phyloP scores from a whole-genome alignment of 2,329 filamentous ascomycete species.

The Ophiostoma pallidulum region DNA sequence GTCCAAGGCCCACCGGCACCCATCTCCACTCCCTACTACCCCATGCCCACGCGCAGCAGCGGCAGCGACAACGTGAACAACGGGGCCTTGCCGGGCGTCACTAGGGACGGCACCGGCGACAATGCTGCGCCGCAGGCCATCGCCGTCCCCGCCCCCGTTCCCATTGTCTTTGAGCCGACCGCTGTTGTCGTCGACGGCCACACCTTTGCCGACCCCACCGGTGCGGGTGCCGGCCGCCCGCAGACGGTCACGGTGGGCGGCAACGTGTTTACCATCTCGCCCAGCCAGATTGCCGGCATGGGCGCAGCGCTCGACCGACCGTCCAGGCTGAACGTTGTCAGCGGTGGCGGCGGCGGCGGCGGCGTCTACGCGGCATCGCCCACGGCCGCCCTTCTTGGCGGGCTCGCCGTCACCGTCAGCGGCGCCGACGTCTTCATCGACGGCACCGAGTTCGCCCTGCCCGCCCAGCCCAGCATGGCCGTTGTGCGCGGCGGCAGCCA shows the following conservation, averaged over 20 bases:
- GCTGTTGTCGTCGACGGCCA: conserved; percentile 42
- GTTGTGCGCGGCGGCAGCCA: conserved; percentile 26
- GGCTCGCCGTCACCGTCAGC: conserved; percentile 32
- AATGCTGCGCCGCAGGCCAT: no score
- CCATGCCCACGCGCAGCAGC: no score
- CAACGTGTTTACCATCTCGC: conserved; percentile 37
- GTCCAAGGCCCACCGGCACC: background rate
- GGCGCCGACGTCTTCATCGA: conserved; percentile 33
- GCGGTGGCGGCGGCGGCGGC: conserved; percentile 19
- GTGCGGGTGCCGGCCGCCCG: conserved; percentile 12
- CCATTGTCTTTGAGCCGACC: conserved; percentile 34
- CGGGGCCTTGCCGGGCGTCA: no score
- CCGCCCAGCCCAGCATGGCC: conserved; percentile 27
- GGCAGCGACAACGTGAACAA: no score
- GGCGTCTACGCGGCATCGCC: conserved; percentile 25
- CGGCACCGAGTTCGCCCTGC: conserved; percentile 34
- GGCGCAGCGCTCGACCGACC: conserved; percentile 37
- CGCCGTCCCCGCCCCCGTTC: no score
- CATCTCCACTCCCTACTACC: background rate
- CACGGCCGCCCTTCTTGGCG: conserved; percentile 30
- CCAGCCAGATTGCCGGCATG: conserved; percentile 35
- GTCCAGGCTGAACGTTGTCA: conserved; percentile 21
- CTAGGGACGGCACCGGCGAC: no score
- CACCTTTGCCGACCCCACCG: no score
- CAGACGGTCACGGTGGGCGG: conserved; percentile 20